A percentile compares a stretch with the other conserved stretches of the same genome.
These are phyloP conservation scores for Carex kokanica DNA, from an alignment of 176 grass and related monocot species.

Conservation along the genomic window DNA sequence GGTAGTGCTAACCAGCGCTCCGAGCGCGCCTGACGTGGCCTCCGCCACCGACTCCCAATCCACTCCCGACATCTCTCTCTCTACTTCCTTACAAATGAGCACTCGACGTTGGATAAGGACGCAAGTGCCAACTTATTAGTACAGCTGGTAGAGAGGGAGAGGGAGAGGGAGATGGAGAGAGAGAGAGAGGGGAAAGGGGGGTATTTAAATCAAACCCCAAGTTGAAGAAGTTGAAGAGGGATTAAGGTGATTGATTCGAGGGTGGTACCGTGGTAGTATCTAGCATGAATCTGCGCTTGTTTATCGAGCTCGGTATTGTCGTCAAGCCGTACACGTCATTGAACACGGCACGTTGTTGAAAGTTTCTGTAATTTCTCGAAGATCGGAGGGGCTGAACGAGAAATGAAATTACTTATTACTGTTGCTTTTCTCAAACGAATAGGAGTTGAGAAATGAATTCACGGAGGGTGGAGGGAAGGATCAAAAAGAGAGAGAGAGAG, in stretches of 20 bases:
- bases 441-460: not conserved
- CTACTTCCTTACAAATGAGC: not conserved
- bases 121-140: not conserved
- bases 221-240: not conserved
- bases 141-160: not conserved
- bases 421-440: not conserved
- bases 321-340: constrained; percentile 23
- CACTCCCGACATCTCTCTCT: constrained; percentile 31
- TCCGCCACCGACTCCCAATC: constrained; percentile 96
- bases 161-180: not conserved
- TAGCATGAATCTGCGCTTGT: not conserved
- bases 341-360: constrained; percentile 17
- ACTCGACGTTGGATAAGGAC: not conserved
- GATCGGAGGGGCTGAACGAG: not conserved
- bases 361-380: not conserved
- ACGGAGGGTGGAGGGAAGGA: not conserved
- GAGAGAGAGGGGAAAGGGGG: not conserved
- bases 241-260: not conserved
- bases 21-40: constrained; percentile 89
- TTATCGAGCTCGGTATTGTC: constrained; percentile 6
- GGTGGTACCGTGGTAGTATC: not conserved
- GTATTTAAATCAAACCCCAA: not conserved
- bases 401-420: not conserved
- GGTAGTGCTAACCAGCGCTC: constrained; percentile 89
- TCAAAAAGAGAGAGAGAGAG: not conserved